A percentile compares a stretch with the other conserved stretches of the same genome.
phyloP scores from a whole-genome alignment of 2,329 filamentous ascomycete genomes.

The Apiospora sp. region DNA sequence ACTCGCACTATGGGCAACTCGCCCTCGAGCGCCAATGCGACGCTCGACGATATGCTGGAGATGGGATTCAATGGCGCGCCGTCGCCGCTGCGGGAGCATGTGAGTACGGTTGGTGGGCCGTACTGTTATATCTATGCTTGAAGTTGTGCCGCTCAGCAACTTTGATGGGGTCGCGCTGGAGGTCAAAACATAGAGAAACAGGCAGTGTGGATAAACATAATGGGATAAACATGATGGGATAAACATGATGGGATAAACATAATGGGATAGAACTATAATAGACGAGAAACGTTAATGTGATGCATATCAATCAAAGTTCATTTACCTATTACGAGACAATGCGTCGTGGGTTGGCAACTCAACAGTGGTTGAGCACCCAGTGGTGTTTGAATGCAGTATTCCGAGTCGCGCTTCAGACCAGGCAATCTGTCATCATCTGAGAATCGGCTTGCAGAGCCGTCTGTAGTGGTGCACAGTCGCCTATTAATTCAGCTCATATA shows the following conservation, averaged over 20 bases:
- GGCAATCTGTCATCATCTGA: too few relatives aligned
- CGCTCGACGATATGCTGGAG: slow-evolving; percentile 36
- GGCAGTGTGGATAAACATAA: too few relatives aligned
- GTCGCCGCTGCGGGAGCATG: slow-evolving; percentile 23
- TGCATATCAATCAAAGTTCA: not conserved
- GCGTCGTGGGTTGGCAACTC: not conserved
- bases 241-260: too few relatives aligned
- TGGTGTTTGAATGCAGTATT: too few relatives aligned
- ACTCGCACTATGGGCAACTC: slow-evolving; percentile 36
- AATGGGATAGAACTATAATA: not conserved
- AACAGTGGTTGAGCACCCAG: not conserved
- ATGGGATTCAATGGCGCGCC: slow-evolving; percentile 26
- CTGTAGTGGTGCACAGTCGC: not conserved
- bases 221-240: too few relatives aligned
- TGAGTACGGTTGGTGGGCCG: slow-evolving; percentile 26
- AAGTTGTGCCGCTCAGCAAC: too few relatives aligned
- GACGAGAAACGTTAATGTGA: not conserved
- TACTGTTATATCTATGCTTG: slow-evolving; percentile 28
- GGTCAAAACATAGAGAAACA: too few relatives aligned
- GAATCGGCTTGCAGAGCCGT: not conserved
- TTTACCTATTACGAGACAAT: not conserved
- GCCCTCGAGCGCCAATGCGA: slow-evolving; percentile 35
- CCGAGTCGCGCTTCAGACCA: too few relatives aligned
- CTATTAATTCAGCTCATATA: not conserved
- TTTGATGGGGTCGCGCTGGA: too few relatives aligned